Conservation (phyloP, 257 asterid species). For the Salvia hispanica region DNA sequence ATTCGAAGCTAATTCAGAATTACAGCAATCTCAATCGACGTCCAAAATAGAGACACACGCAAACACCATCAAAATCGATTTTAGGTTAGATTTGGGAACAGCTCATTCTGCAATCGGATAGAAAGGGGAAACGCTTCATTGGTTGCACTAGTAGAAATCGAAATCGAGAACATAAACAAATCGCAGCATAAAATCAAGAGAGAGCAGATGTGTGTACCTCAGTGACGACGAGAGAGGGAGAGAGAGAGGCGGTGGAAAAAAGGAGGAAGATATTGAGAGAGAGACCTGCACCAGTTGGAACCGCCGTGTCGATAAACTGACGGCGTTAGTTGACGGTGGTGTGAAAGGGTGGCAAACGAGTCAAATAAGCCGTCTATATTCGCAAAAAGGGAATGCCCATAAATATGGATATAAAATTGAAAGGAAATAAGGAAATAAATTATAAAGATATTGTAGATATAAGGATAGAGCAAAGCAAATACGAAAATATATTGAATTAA, state of each 20-base stretch:
- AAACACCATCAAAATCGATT: slow-evolving; percentile 20
- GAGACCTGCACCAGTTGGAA: slow-evolving; percentile 33
- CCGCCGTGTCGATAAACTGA: slow-evolving; percentile 23
- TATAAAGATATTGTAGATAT: too few relatives aligned
- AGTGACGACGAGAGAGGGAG: background rate
- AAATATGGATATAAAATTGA: too few relatives aligned
- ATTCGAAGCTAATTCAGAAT: slow-evolving; percentile 8
- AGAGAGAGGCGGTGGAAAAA: background rate
- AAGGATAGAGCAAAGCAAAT: too few relatives aligned
- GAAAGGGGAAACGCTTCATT: background rate
- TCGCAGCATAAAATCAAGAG: slow-evolving; percentile 22
- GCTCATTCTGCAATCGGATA: slow-evolving; percentile 17
- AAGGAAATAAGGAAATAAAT: too few relatives aligned
- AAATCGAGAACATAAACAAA: slow-evolving; percentile 1
- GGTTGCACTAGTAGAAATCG: background rate
- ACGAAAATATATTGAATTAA: too few relatives aligned
- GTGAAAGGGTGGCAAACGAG: slow-evolving; percentile 23
- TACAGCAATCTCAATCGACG: background rate
- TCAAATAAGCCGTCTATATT: slow-evolving; percentile 25
- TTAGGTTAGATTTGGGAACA: background rate
- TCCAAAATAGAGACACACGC: background rate
- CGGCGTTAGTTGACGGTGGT: slow-evolving; percentile 34
- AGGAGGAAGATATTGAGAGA: slow-evolving; percentile 13
- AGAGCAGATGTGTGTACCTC: slow-evolving; percentile 11
- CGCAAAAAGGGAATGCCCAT: background rate